phyloP scores from a whole-genome alignment of 176 grass and related monocot species.

The Ensete glaucum region DNA sequence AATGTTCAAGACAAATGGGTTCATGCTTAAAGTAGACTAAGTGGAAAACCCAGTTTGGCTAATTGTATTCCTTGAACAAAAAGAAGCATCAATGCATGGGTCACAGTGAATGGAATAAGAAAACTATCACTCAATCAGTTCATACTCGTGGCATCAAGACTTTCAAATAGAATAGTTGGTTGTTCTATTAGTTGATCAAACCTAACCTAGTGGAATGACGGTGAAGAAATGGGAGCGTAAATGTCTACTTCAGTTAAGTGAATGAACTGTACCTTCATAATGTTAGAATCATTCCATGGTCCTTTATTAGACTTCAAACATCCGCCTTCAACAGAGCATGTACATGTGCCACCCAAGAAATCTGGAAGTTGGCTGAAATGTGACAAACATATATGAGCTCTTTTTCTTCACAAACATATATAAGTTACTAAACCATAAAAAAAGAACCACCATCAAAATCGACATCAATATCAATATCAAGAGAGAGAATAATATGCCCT shows the following conservation, averaged over 20 bases:
- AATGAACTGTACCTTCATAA: conserved; percentile 58
- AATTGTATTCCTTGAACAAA: too few relatives aligned
- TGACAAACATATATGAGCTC: conserved; percentile 9
- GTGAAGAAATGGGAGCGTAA: background rate
- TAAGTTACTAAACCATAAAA: background rate
- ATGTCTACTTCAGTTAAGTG: background rate
- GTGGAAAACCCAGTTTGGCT: too few relatives aligned
- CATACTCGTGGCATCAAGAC: too few relatives aligned
- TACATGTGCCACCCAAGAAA: conserved; percentile 81
- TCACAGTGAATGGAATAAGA: too few relatives aligned
- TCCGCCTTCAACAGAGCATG: conserved; percentile 52
- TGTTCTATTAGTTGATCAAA: too few relatives aligned
- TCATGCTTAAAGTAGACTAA: too few relatives aligned
- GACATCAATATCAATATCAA: background rate
- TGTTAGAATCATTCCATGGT: conserved; percentile 79
- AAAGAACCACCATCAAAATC: background rate
- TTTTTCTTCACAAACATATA: conserved; percentile 8
- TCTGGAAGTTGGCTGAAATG: conserved; percentile 80
- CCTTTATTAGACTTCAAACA: conserved; percentile 91
- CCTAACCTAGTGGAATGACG: background rate
- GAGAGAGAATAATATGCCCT: conserved; percentile 9
- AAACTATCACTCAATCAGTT: too few relatives aligned
- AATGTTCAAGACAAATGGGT: too few relatives aligned
- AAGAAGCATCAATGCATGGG: too few relatives aligned
- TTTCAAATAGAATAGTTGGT: too few relatives aligned